Conservation (phyloP, 2,329 filamentous ascomycete genomes). For the Aureobasidium pullulans region DNA sequence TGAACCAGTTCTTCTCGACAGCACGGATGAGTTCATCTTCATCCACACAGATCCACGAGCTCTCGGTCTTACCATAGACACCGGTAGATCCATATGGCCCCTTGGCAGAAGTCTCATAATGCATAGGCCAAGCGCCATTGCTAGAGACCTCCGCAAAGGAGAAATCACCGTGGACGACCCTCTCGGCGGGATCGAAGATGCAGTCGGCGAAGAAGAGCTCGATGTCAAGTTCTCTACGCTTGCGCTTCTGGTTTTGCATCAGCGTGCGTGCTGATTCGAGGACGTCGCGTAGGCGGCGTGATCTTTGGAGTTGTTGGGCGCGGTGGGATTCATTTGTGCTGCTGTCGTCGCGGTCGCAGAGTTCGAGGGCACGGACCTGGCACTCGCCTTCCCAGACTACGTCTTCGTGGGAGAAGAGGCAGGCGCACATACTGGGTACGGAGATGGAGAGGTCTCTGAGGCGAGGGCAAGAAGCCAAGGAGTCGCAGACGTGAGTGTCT, state of each 20-base stretch:
- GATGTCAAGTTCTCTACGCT: constrained; percentile 35
- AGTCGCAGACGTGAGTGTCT: constrained; percentile 40
- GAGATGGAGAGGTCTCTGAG: constrained; percentile 43
- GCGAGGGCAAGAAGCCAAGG: constrained; percentile 39
- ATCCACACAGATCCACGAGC: constrained; percentile 28
- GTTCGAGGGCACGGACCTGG: constrained; percentile 42
- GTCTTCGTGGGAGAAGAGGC: constrained; percentile 38
- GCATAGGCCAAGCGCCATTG: constrained; percentile 34
- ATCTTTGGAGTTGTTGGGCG: background rate
- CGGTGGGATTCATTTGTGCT: constrained; percentile 23
- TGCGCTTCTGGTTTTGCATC: constrained; percentile 30
- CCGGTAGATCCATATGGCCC: constrained; percentile 44
- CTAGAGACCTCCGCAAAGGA: constrained; percentile 35
- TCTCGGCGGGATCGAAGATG: constrained; percentile 43
- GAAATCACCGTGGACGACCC: constrained; percentile 43
- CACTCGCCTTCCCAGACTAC: constrained; percentile 41
- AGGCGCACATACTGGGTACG: constrained; percentile 41
- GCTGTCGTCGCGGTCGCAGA: constrained; percentile 28
- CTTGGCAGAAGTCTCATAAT: constrained; percentile 34
- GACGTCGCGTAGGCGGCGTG: constrained; percentile 31
- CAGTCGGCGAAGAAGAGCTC: constrained; percentile 46
- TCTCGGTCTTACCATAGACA: constrained; percentile 42
- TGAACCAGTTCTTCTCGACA: constrained; percentile 27
- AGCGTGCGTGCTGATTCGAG: constrained; percentile 36
- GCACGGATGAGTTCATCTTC: constrained; percentile 28